Percentiles rank a stretch among this genome's conserved stretches.
These are phyloP conservation scores for Verticillium tricorpus DNA, from an alignment of 2,329 filamentous ascomycete species.

Conservation along the genomic window DNA sequence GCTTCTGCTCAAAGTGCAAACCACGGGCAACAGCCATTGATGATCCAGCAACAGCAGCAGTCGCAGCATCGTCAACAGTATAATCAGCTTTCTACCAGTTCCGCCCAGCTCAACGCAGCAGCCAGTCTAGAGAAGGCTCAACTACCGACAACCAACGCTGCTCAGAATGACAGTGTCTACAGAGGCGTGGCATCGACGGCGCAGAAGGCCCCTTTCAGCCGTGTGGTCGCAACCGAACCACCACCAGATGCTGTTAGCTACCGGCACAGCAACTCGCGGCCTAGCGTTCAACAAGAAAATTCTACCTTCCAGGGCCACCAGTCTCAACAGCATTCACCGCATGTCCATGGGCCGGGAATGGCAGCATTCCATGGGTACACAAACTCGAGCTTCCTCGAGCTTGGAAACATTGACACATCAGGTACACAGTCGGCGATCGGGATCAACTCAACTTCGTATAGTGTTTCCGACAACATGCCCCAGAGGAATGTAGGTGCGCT, in stretches of 20 bases:
- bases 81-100: neutral
- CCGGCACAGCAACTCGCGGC: neutral
- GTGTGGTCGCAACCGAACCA: neutral
- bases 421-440: slow-evolving; percentile 3
- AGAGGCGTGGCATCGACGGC: neutral
- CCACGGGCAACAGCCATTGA: slow-evolving; percentile 3
- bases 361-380: slow-evolving; percentile 7
- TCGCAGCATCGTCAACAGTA: slow-evolving; percentile 10
- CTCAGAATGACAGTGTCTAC: slow-evolving; percentile 2
- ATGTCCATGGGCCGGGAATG: neutral
- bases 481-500: neutral
- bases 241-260: neutral
- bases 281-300: slow-evolving; percentile 1
- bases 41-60: slow-evolving; percentile 15
- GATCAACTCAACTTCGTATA: slow-evolving; percentile 4
- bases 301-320: slow-evolving; percentile 4
- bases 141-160: slow-evolving; percentile 11
- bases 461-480: slow-evolving; percentile 1
- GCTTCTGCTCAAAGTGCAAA: neutral
- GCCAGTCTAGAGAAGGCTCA: neutral
- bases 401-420: slow-evolving; percentile 4
- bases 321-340: neutral
- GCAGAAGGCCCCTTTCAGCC: slow-evolving; percentile 3
- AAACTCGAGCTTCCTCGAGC: slow-evolving; percentile 7
- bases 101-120: neutral